Evolutionary conservation across 257 asterid species (phyloP).

Genomic region (Solanum acaule): DNA sequence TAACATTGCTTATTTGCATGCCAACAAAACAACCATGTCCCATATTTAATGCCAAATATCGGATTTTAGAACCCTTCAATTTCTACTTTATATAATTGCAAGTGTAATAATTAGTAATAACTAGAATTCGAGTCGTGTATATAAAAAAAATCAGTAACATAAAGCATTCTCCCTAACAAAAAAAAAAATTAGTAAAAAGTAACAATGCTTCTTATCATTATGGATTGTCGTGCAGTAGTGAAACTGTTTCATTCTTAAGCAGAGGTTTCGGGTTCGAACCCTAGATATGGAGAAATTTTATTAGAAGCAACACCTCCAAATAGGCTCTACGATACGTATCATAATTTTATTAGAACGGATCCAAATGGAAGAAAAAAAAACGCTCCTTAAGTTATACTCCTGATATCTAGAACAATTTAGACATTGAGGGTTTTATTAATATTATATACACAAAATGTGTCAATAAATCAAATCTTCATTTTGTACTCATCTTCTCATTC

Average conservation of each 20-base stretch:
- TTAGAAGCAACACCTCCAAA: accelerated
- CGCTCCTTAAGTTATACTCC: background rate
- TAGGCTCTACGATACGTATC: too few relatives aligned
- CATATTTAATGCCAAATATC: background rate
- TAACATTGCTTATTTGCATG: background rate
- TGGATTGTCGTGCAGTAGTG: too few relatives aligned
- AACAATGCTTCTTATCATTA: background rate
- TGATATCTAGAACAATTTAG: background rate
- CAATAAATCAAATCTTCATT: background rate
- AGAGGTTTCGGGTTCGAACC: too few relatives aligned
- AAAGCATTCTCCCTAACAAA: background rate
- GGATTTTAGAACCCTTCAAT: background rate
- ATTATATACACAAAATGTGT: background rate
- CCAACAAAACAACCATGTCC: background rate
- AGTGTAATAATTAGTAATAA: background rate
- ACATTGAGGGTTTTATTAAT: background rate
- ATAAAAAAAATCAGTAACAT: background rate
- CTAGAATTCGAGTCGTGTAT: background rate
- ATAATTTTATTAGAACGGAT: too few relatives aligned
- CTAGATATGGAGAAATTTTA: too few relatives aligned
- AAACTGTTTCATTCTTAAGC: too few relatives aligned
- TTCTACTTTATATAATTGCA: background rate
- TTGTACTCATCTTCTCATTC: background rate
- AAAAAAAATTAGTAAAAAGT: too few relatives aligned
- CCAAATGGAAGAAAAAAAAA: too few relatives aligned